Conservation (phyloP, 2,329 filamentous ascomycete species). For the Balansia obtecta region DNA sequence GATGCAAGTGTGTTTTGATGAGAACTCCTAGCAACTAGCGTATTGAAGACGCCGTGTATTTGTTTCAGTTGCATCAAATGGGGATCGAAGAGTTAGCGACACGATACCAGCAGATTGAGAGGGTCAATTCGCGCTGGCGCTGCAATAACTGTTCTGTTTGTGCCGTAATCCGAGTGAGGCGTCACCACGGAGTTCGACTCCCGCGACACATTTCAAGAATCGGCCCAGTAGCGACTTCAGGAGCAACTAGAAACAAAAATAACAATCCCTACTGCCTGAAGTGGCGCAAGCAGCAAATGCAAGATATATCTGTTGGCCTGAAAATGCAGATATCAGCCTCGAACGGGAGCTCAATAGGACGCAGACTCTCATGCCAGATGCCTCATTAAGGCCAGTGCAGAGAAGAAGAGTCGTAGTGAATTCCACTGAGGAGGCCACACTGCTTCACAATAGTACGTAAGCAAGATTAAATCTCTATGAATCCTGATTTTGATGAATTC, state of each 20-base stretch:
- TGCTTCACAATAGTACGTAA: neutral
- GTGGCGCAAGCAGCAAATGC: slow-evolving; percentile 3
- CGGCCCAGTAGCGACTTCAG: neutral
- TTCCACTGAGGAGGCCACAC: too few relatives aligned
- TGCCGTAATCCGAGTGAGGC: slow-evolving; percentile 7
- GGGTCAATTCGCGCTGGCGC: neutral
- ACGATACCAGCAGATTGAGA: neutral
- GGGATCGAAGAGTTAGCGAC: neutral
- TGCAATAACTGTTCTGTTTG: slow-evolving; percentile 7
- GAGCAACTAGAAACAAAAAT: slow-evolving; percentile 8
- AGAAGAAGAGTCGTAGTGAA: neutral
- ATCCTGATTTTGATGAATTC: neutral
- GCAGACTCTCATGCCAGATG: neutral
- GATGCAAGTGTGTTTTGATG: neutral
- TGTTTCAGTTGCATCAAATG: neutral
- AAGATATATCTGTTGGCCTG: neutral
- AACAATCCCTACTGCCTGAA: slow-evolving; percentile 11
- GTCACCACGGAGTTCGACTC: neutral
- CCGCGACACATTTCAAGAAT: neutral
- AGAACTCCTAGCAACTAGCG: neutral
- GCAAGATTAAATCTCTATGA: neutral
- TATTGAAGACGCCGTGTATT: slow-evolving; percentile 8
- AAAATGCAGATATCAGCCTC: slow-evolving; percentile 4
- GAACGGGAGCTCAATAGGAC: neutral
- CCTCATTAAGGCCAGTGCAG: neutral